Evolutionary conservation across 2,329 filamentous ascomycete species (phyloP).

Genomic region (Fusarium sp.): DNA sequence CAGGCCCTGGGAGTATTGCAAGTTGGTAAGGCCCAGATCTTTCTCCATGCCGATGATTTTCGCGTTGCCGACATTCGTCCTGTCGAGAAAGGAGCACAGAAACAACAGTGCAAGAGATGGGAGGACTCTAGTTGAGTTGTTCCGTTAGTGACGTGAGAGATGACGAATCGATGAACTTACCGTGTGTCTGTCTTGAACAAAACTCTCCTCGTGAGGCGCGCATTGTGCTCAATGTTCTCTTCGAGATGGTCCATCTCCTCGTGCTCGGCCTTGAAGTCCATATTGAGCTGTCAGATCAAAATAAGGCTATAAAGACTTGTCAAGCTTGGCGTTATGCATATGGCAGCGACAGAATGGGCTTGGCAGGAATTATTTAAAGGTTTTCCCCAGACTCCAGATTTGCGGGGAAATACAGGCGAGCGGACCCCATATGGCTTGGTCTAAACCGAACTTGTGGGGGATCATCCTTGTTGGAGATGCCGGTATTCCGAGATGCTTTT

Average conservation of each 20-base stretch:
- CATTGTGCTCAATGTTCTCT: not conserved
- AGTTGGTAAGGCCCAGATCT: conserved; percentile 66
- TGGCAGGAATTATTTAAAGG: not conserved
- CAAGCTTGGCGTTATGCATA: not conserved
- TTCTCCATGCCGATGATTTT: conserved; percentile 70
- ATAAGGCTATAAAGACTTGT: not conserved
- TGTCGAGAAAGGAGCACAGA: conserved; percentile 56
- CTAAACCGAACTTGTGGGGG: not conserved
- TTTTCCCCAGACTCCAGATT: not conserved
- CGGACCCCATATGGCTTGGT: not conserved
- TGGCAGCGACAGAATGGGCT: not conserved
- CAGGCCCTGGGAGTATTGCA: conserved; percentile 72
- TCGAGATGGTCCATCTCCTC: conserved; percentile 1
- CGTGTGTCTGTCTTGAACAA: conserved; percentile 5
- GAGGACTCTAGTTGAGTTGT: not conserved
- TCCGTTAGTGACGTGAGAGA: not conserved
- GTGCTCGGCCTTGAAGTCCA: not conserved
- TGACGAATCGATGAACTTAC: not conserved
- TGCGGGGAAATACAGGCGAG: not conserved
- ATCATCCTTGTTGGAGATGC: not conserved
- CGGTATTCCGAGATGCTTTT: not conserved
- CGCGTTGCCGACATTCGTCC: conserved; percentile 79
- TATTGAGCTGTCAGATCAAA: not conserved
- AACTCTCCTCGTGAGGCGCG: not conserved
- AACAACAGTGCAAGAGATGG: not conserved